These are phyloP conservation scores for Anacardium occidentale DNA, from an alignment of 345 rosid genomes.

Conservation along the genomic window DNA sequence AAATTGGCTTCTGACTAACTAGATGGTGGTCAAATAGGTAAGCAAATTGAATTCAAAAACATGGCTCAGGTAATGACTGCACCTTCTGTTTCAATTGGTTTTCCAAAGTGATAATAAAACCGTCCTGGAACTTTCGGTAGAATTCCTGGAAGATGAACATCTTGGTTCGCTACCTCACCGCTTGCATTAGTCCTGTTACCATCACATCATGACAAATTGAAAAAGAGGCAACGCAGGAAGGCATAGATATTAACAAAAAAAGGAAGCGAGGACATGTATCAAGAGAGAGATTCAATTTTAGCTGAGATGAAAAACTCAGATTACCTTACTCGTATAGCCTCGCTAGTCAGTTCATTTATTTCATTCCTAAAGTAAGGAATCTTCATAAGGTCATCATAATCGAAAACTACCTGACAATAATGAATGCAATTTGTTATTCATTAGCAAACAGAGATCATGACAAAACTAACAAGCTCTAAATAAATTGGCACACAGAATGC, in stretches of 20 bases:
- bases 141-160: slow-evolving; percentile 21
- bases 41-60: neutral
- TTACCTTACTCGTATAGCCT: slow-evolving; percentile 26
- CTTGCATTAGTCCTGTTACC: slow-evolving; percentile 21
- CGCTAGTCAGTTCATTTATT: neutral
- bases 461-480: neutral
- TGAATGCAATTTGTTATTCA: neutral
- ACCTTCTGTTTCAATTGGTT: slow-evolving; percentile 38
- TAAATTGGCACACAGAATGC: neutral
- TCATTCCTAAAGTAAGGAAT: slow-evolving; percentile 25
- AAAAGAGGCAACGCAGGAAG: neutral
- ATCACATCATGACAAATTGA: neutral
- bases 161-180: slow-evolving; percentile 26
- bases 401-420: slow-evolving; percentile 37
- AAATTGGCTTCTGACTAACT: neutral
- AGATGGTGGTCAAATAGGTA: neutral
- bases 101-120: slow-evolving; percentile 33
- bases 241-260: neutral
- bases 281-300: neutral
- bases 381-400: slow-evolving; percentile 34
- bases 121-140: slow-evolving; percentile 36
- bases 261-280: neutral
- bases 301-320: neutral
- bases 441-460: neutral
- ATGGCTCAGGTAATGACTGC: neutral